Evolutionary conservation across 2,329 filamentous ascomycete species (phyloP).

Genomic region (Colletotrichum zoysiae): DNA sequence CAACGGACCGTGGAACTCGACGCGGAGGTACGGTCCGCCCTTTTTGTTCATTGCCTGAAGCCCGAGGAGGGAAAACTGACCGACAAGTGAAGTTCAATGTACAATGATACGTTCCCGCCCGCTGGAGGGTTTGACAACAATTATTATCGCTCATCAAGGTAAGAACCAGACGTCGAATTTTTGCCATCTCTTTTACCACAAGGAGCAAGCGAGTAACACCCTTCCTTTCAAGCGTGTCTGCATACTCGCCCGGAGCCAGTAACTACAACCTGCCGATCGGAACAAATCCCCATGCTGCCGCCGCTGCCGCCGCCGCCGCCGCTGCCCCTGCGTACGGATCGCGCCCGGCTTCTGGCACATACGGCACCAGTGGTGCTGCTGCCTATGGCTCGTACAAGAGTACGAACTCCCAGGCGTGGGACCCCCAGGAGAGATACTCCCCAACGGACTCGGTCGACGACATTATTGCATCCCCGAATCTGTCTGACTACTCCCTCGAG

Average conservation of each 20-base stretch:
- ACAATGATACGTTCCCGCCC: constrained; percentile 51
- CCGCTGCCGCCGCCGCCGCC: constrained; percentile 55
- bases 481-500: constrained; percentile 72
- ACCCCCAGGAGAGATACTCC: constrained; percentile 64
- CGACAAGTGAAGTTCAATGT: constrained; percentile 48
- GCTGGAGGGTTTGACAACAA: constrained; percentile 52
- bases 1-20: constrained; percentile 63
- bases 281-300: constrained; percentile 52
- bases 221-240: constrained; percentile 55
- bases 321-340: constrained; percentile 54
- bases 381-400: constrained; percentile 56
- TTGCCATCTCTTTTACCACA: constrained; percentile 24
- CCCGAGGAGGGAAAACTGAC: constrained; percentile 41
- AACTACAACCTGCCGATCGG: constrained; percentile 51
- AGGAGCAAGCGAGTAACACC: constrained; percentile 50
- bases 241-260: constrained; percentile 52
- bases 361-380: constrained; percentile 47
- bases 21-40: constrained; percentile 63
- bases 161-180: constrained; percentile 45
- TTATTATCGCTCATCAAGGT: constrained; percentile 55
- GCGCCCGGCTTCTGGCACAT: constrained; percentile 57
- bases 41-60: constrained; percentile 18
- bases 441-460: constrained; percentile 71
- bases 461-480: constrained; percentile 67
- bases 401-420: constrained; percentile 60